Base-by-base conservation (phyloP, 306 rosid species). In the Rubus parviflorus region DNA sequence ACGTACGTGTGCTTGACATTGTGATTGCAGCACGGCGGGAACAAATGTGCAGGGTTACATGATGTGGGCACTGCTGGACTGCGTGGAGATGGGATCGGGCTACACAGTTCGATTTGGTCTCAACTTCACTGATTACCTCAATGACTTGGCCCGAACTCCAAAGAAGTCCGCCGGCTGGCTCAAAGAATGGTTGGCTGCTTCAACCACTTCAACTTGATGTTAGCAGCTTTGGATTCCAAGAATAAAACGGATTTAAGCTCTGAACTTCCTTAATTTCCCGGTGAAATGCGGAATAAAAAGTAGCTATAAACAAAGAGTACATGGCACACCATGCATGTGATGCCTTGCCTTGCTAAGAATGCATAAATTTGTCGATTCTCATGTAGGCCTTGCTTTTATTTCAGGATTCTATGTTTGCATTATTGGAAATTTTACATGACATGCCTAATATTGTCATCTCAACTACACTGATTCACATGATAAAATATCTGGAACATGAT, bases 111-210 rank as follows among this genome's bases (percentile, higher is more conserved):
- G 41, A 25, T 60, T 11, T 8, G 65, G 65, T 60, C 65, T 60
- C 40, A 60, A 60, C 40, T 60, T 25, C 65, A 60, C 65, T 22
- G 65, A 60, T 23, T 60, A 60, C 40, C 38, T 25, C 40, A 60
- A 60, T 15, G 40, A 12, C 65, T 60, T 60, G 65, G 11, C 6
- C 40, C 15, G 65, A 11, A 60, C 17, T 60, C 40, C 65, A 25
- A 60, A 60, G 65, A 60, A 60, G 65, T 60, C 65, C 17, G 65
- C 65, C 16, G 65, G 17, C 16, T 60, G 65, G 65, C 65, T 60
- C 8, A 11, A 60, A 13, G 37, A 12, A 10, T 60, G 11, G 6
- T 11, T 60, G 64, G 64, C 60, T n/a, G 4, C 51, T 47, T 11
- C 17, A 58, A 62, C 67, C 45, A 35, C 68, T 37, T 63, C 68